These are phyloP conservation scores for Nepenthes gracilis DNA, from an alignment of 148 eudicot genomes.

Conservation along the genomic window DNA sequence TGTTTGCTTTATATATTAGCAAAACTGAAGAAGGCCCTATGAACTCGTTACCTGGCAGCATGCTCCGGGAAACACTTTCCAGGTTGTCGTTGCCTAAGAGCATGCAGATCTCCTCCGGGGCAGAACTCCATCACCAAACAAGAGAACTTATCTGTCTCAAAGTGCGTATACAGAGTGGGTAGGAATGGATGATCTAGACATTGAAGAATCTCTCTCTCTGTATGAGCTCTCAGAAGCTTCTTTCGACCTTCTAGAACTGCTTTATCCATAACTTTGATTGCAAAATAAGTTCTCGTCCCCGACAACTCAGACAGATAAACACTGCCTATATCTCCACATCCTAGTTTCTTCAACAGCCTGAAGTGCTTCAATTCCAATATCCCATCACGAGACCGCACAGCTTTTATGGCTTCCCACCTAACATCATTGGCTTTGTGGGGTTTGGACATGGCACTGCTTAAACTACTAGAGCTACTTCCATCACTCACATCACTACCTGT, in stretches of 20 bases:
- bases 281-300: slow-evolving; percentile 72
- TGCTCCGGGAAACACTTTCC: slow-evolving; percentile 81
- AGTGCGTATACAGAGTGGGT: slow-evolving; percentile 81
- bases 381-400: slow-evolving; percentile 51
- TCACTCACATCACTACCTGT: slow-evolving; percentile 83
- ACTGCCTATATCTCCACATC: slow-evolving; percentile 85
- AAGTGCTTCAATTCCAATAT: slow-evolving; percentile 55
- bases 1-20: no score
- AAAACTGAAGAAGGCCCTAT: background rate
- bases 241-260: slow-evolving; percentile 61
- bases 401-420: slow-evolving; percentile 82
- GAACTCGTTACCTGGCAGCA: slow-evolving; percentile 65
- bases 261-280: slow-evolving; percentile 91
- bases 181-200: slow-evolving; percentile 91
- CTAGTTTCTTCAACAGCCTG: slow-evolving; percentile 56
- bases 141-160: slow-evolving; percentile 70
- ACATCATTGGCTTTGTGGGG: slow-evolving; percentile 81
- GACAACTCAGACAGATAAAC: slow-evolving; percentile 69
- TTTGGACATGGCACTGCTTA: slow-evolving; percentile 49
- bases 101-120: slow-evolving; percentile 94
- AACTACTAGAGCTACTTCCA: slow-evolving; percentile 77
- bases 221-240: slow-evolving; percentile 76
- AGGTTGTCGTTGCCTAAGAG: slow-evolving; percentile 69
- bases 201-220: slow-evolving; percentile 84
- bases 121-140: slow-evolving; percentile 93